A percentile compares a stretch with the other conserved stretches of the same genome.
phyloP scores from a whole-genome alignment of 139 green algal genomes.

The Desmodesmus armatus region DNA sequence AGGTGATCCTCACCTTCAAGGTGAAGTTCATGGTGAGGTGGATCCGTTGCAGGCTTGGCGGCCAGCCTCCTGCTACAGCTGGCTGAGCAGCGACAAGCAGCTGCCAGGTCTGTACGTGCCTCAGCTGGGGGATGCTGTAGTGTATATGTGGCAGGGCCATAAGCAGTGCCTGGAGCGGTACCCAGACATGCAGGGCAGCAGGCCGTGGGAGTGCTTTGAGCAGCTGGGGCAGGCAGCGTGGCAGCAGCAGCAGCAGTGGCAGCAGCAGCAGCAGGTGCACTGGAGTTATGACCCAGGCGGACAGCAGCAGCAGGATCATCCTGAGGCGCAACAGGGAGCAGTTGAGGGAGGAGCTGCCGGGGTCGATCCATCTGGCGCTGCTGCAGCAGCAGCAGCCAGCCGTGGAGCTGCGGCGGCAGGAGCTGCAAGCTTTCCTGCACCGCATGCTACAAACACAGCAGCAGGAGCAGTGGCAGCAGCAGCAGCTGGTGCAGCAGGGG shows the following conservation, averaged over 20 bases:
- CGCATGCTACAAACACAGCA: no score
- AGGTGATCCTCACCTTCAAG: neutral
- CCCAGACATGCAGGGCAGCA: conserved; percentile 52
- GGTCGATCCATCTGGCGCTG: neutral
- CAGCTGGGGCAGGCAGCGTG: neutral
- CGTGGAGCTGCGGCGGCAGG: neutral
- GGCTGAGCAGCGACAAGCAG: conserved; percentile 53
- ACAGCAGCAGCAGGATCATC: neutral
- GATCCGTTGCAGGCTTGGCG: neutral
- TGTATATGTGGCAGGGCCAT: conserved; percentile 77
- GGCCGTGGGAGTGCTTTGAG: conserved; percentile 57
- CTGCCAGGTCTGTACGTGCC: conserved; percentile 66
- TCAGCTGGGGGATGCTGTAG: conserved; percentile 75
- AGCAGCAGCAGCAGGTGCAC: conserved; percentile 19
- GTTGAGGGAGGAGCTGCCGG: no score
- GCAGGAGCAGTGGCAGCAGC: neutral
- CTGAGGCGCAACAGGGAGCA: neutral
- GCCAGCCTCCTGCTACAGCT: conserved; percentile 53
- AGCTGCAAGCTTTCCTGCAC: no score
- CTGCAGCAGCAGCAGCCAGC: conserved; percentile 7
- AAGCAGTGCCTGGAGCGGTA: conserved; percentile 37
- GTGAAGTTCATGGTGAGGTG: neutral
- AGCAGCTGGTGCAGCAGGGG: neutral
- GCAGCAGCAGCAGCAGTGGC: conserved; percentile 26
- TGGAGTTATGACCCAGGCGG: no score